Evolutionary conservation across 2,329 filamentous ascomycete species (phyloP).

Genomic region (Huntiella abstrusa): DNA sequence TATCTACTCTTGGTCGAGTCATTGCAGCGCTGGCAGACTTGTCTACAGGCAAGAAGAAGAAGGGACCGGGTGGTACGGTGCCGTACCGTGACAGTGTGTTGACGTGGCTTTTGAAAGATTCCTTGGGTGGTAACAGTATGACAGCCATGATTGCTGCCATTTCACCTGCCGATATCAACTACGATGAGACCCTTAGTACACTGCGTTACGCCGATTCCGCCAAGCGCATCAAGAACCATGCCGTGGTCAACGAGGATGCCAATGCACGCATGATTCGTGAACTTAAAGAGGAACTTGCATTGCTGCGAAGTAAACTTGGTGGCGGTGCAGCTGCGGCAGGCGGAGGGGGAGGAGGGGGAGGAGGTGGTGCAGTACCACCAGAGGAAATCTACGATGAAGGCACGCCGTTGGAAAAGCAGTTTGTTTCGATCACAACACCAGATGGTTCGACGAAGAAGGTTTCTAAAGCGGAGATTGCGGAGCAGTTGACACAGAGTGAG

Average conservation of each 20-base stretch:
- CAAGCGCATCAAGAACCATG: constrained; percentile 99
- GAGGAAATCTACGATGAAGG: constrained; percentile 83
- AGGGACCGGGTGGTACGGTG: constrained; percentile 54
- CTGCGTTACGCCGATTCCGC: constrained; percentile 92
- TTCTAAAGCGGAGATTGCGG: constrained; percentile 93
- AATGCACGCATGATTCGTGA: constrained; percentile 98
- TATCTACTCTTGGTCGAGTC: constrained; percentile 90
- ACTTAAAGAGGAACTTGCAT: constrained; percentile 79
- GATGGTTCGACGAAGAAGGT: constrained; percentile 87
- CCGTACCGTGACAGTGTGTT: constrained; percentile 94
- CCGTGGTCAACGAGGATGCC: constrained; percentile 95
- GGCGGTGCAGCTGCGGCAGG: constrained; percentile 28
- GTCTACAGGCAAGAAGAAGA: constrained; percentile 69
- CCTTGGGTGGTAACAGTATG: constrained; percentile 94
- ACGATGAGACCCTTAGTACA: constrained; percentile 91
- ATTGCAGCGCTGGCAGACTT: constrained; percentile 89
- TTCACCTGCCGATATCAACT: constrained; percentile 96
- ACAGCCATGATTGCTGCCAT: constrained; percentile 99
- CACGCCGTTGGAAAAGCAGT: constrained; percentile 84
- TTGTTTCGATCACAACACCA: constrained; percentile 75
- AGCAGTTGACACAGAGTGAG: constrained; percentile 89
- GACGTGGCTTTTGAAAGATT: constrained; percentile 95
- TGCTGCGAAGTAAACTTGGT: constrained; percentile 71
- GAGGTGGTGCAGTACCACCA: constrained; percentile 31
- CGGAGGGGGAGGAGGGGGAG: constrained; percentile 22